phyloP scores from a whole-genome alignment of 2,329 filamentous ascomycete genomes.

The Fusarium succisae region DNA sequence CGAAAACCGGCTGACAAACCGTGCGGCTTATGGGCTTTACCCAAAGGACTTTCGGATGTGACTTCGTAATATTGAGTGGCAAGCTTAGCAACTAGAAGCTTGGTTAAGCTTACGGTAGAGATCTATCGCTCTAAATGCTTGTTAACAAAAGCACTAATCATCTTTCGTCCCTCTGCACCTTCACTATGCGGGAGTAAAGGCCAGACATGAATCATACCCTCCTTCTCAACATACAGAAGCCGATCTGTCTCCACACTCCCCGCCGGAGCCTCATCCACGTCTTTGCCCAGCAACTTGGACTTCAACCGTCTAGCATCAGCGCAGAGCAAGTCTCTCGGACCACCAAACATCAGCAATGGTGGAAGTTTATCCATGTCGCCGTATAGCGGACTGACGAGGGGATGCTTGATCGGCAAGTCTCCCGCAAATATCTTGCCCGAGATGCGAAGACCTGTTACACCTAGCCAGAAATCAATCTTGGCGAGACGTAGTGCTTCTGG shows the following conservation, averaged over 20 bases:
- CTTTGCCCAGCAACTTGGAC: neutral
- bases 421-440: neutral
- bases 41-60: neutral
- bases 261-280: neutral
- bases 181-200: neutral
- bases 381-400: neutral
- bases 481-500: neutral
- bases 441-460: neutral
- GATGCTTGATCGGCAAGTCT: neutral
- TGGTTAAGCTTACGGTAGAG: neutral
- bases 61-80: neutral
- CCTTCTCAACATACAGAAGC: constrained; percentile 1
- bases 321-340: neutral
- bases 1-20: neutral
- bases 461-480: neutral
- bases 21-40: neutral
- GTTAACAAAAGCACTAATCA: neutral
- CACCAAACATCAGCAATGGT: neutral
- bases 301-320: neutral
- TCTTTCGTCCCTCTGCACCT: neutral
- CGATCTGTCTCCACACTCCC: neutral
- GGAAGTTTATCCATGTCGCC: neutral
- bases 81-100: neutral
- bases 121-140: neutral
- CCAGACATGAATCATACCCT: constrained; percentile 1